phyloP scores from a whole-genome alignment of 345 rosid species.

The Psidium friedrichsthalianum region DNA sequence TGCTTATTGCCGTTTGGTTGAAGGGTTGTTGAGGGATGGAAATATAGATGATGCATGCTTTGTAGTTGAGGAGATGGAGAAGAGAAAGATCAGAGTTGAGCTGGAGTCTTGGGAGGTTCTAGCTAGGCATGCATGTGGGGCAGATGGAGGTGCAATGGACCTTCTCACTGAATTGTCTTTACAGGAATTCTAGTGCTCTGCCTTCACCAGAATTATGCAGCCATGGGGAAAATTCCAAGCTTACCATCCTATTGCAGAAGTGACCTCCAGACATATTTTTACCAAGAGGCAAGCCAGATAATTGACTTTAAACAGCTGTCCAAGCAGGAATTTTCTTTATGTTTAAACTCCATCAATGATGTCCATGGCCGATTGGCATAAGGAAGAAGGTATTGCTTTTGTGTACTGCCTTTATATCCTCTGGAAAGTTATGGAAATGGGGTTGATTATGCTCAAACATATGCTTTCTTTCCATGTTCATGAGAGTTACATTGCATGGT shows the following conservation, averaged over 20 bases:
- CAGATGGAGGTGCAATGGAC: constrained; percentile 13
- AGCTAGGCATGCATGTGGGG: constrained; percentile 24
- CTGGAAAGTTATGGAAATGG: background rate
- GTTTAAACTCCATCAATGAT: background rate
- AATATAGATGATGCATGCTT: constrained; percentile 50
- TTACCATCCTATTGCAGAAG: background rate
- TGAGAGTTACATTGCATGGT: background rate
- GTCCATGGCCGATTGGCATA: background rate
- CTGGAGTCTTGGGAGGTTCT: constrained; percentile 43
- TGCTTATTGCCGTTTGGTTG: constrained; percentile 36
- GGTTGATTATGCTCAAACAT: background rate
- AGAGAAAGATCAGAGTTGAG: constrained; percentile 45
- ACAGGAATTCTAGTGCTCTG: background rate
- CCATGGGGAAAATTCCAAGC: background rate
- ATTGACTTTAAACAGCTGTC: background rate
- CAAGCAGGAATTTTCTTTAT: background rate
- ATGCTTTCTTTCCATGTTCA: background rate
- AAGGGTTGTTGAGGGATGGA: constrained; percentile 45
- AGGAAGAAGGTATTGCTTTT: background rate
- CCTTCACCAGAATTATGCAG: background rate
- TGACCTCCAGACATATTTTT: background rate
- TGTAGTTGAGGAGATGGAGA: constrained; percentile 66
- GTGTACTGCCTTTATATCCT: background rate
- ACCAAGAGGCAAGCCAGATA: background rate
- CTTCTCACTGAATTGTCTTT: constrained; percentile 26